Evolutionary conservation across 2,329 filamentous ascomycete species (phyloP).

Genomic region (Amauroascus niger): DNA sequence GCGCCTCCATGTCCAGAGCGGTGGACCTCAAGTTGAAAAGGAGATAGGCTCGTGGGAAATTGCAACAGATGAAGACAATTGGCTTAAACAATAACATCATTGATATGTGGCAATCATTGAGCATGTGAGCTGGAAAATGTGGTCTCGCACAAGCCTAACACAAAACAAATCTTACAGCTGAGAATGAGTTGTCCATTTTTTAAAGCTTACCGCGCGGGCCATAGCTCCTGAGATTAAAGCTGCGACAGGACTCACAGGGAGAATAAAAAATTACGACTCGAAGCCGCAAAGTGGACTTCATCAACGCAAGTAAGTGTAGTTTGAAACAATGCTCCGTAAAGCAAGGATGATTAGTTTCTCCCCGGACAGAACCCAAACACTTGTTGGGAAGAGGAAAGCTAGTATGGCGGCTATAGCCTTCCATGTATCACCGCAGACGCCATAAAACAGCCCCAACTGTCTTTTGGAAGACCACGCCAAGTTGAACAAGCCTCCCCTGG

Average conservation of each 20-base stretch:
- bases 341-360: background rate
- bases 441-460: background rate
- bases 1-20: no score
- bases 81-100: no score
- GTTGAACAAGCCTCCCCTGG: background rate
- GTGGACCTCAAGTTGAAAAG: background rate
- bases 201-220: no score
- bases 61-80: no score
- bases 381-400: background rate
- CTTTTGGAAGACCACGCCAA: background rate
- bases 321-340: background rate
- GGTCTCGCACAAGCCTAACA: background rate
- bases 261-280: background rate
- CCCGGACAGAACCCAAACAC: no score
- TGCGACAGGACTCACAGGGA: no score
- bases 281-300: background rate
- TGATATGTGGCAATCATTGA: no score
- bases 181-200: background rate
- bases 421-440: background rate
- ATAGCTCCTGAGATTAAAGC: no score
- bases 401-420: background rate
- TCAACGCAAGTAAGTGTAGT: no score
- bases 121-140: background rate
- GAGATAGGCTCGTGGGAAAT: no score
- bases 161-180: background rate